phyloP scores from a whole-genome alignment of 1,284 basidiomycete genomes.

The Somion occarium region DNA sequence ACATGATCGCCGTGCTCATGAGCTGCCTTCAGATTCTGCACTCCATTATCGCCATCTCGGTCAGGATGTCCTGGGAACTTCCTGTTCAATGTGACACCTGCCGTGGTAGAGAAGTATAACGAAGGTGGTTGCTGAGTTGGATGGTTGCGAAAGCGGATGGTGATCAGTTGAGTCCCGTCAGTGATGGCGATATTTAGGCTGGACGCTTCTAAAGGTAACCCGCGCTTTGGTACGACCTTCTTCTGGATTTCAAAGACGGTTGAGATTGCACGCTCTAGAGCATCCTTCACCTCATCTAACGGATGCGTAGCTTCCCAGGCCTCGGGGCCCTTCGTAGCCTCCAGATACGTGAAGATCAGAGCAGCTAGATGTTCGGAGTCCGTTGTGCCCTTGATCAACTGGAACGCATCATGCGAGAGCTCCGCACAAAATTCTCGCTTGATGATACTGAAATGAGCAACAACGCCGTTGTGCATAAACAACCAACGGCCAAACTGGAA shows the following conservation, averaged over 20 bases:
- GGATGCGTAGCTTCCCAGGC: constrained; percentile 26
- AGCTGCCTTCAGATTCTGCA: constrained; percentile 17
- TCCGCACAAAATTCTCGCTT: constrained; percentile 19
- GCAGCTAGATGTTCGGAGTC: constrained; percentile 36
- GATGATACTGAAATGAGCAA: constrained; percentile 28
- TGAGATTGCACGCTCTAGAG: constrained; percentile 26
- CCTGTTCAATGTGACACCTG: constrained; percentile 32
- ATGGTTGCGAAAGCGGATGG: constrained; percentile 31
- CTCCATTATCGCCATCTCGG: constrained; percentile 17
- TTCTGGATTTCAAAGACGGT: constrained; percentile 24
- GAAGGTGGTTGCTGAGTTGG: constrained; percentile 31
- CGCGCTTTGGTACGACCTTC: constrained; percentile 13
- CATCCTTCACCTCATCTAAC: constrained; percentile 26
- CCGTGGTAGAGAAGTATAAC: constrained; percentile 32
- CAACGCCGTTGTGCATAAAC: constrained; percentile 36
- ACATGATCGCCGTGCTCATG: constrained; percentile 30
- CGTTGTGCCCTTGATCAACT: constrained; percentile 31
- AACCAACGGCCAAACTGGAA: constrained; percentile 32
- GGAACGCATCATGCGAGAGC: constrained; percentile 23
- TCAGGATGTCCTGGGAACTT: constrained; percentile 36
- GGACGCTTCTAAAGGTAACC: constrained; percentile 18
- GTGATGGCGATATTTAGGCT: constrained; percentile 30
- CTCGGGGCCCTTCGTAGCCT: constrained; percentile 19
- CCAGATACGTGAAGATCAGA: constrained; percentile 32
- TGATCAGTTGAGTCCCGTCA: constrained; percentile 29